A percentile compares a stretch with the other conserved stretches of the same genome.
These are phyloP conservation scores for Diaporthe velutina DNA, from an alignment of 2,329 filamentous ascomycete genomes.

Conservation along the genomic window DNA sequence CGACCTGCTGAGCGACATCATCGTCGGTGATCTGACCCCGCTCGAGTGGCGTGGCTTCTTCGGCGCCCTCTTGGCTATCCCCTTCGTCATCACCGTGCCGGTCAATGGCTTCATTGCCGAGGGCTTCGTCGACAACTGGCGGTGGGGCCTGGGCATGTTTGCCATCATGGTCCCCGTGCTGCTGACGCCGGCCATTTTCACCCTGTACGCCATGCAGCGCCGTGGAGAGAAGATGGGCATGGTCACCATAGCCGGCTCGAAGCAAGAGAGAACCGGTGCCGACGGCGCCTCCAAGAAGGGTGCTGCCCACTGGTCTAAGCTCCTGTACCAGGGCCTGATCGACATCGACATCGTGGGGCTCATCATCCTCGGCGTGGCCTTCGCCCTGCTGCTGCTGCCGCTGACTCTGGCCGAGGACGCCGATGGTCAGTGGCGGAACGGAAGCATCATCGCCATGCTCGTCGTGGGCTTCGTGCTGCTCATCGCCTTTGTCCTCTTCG, in stretches of 20 bases:
- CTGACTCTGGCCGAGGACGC: conserved; percentile 64
- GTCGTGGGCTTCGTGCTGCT: conserved; percentile 46
- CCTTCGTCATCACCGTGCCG: conserved; percentile 52
- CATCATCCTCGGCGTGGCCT: conserved; percentile 68
- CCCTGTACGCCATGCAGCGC: conserved; percentile 68
- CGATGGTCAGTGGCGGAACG: conserved; percentile 50
- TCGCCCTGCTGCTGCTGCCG: conserved; percentile 72
- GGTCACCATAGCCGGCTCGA: conserved; percentile 51
- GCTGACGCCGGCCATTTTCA: conserved; percentile 67
- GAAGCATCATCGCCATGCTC: conserved; percentile 47
- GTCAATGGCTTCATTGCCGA: conserved; percentile 57
- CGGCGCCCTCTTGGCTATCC: conserved; percentile 45
- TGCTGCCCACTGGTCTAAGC: conserved; percentile 42
- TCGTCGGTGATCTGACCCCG: conserved; percentile 52
- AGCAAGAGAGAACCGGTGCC: conserved; percentile 51
- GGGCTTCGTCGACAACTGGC: conserved; percentile 56
- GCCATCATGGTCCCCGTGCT: conserved; percentile 71
- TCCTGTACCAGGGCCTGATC: conserved; percentile 56
- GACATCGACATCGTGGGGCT: conserved; percentile 72
- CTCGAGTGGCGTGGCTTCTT: conserved; percentile 54
- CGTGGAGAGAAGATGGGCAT: conserved; percentile 69
- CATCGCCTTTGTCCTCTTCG: conserved; percentile 51
- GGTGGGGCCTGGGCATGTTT: conserved; percentile 75
- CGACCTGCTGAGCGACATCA: conserved; percentile 53
- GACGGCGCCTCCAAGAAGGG: conserved; percentile 8